Percentiles rank a stretch among this genome's conserved stretches.
phyloP scores from a whole-genome alignment of 2,329 filamentous ascomycete species.

The Arachnopeziza araneosa region DNA sequence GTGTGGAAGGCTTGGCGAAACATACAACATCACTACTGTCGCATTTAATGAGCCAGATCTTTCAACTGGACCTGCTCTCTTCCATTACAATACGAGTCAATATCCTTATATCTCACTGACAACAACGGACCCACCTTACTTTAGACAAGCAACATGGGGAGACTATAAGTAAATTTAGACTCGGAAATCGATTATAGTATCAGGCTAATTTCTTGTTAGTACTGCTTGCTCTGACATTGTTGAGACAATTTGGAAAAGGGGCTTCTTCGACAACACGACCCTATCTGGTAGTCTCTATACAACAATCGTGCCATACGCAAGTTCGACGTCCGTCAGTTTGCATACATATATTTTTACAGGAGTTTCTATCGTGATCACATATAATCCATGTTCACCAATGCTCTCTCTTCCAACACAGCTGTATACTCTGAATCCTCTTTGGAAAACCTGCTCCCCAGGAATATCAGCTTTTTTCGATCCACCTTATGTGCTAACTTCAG shows the following conservation, averaged over 20 bases:
- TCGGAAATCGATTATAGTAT: not conserved
- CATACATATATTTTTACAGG: not conserved
- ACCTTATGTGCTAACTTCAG: not conserved
- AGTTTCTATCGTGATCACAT: not conserved
- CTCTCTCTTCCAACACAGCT: not conserved
- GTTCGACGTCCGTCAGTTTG: not conserved
- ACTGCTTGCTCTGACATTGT: not conserved
- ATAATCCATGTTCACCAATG: slow-evolving; percentile 1
- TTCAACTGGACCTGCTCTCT: not conserved
- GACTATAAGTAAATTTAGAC: not conserved
- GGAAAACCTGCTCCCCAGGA: not conserved
- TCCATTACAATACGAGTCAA: not conserved
- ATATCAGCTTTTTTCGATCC: not conserved
- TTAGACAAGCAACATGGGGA: not conserved
- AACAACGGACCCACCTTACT: not conserved
- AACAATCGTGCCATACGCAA: not conserved
- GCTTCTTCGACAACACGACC: not conserved
- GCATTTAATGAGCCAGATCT: not conserved
- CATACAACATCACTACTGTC: not conserved
- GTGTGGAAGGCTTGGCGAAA: not conserved
- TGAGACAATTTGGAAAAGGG: not conserved
- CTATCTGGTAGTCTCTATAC: not conserved
- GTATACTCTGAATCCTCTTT: not conserved
- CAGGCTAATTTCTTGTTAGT: not conserved
- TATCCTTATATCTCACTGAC: not conserved